Base-by-base conservation (phyloP, 345 rosid genomes). In the Excoecaria cochinchinensis region DNA sequence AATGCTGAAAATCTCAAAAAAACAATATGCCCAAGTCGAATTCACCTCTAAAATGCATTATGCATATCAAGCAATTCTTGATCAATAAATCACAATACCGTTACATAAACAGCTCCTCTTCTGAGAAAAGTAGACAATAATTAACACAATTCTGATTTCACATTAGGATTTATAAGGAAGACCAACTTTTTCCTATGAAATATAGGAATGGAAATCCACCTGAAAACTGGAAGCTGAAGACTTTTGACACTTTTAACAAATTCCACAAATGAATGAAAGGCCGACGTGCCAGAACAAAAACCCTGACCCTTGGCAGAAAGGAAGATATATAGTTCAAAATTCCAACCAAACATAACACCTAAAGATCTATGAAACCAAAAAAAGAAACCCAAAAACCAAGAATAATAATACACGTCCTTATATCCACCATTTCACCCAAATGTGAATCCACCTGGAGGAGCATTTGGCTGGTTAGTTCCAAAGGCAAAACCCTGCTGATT, bases 211-310 rank as follows among this genome's bases (percentile, higher is more conserved):
- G 22, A 70, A 31, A 38, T 39, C 74, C 24, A 68, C 65, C 62
- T 61, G 53, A 69, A 73, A 76, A 47, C 57, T 58, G 78, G 67
- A 76, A 67, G 38, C 65, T 47, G 36, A 51, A 69, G 50, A 67
- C 76, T 44, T 44, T 76, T 7, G 19, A 57, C 31, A 38, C 39
- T 56, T 65, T 19, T 52, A 53, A 73, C 75, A 62, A 72, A 36
- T 53, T 76, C 69, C 81, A 74, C 60, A 48, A 22, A 59, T 72
- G 66, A 75, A 59, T 75, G 16, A 59, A 70, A 76, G 61, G 84
- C 89, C 89, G 71, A 75, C 51, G 52, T 69, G 87, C 82, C 84
- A 77, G 87, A 80, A 60, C 78, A 78, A 82, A 85, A 86, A 80
- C 78, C 79, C 85, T 76, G 87, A 82, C 83, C 79, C 73, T 72